A percentile compares a stretch with the other conserved stretches of the same genome.
These are phyloP conservation scores for Astraeus odoratus DNA, from an alignment of 768 basidiomycete species.

Conservation along the genomic window DNA sequence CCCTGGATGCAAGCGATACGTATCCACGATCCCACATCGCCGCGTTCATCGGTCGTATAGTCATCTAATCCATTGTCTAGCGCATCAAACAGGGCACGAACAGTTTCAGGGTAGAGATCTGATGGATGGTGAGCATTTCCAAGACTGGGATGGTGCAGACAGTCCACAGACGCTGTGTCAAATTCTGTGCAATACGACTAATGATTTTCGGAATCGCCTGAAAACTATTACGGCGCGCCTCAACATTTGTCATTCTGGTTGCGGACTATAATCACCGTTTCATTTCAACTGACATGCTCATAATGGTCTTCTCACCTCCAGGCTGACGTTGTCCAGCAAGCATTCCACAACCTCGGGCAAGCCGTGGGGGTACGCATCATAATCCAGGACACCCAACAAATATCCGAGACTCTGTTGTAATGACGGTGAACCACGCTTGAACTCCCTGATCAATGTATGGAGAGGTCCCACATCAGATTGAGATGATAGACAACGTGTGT, in stretches of 20 bases:
- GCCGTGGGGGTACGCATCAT: constrained; percentile 46
- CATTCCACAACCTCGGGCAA: constrained; percentile 49
- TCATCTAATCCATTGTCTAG: constrained; percentile 74
- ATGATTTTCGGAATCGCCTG: constrained; percentile 42
- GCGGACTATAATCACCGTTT: constrained; percentile 24
- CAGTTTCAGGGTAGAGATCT: constrained; percentile 44
- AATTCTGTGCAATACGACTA: constrained; percentile 33
- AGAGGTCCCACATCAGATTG: constrained; percentile 13
- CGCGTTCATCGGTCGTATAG: constrained; percentile 90
- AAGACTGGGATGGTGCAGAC: constrained; percentile 7
- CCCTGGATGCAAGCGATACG: constrained; percentile 72
- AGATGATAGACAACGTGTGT: constrained; percentile 8
- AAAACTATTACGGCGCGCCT: constrained; percentile 53
- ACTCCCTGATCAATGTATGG: constrained; percentile 60
- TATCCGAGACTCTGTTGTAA: constrained; percentile 71
- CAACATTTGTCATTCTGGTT: constrained; percentile 39
- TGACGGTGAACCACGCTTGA: constrained; percentile 40
- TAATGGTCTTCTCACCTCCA: constrained; percentile 36
- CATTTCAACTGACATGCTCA: constrained; percentile 13
- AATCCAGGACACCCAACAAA: constrained; percentile 64
- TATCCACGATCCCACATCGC: constrained; percentile 96
- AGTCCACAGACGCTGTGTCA: constrained; percentile 38
- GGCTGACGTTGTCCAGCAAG: constrained; percentile 53
- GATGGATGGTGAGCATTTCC: constrained; percentile 8
- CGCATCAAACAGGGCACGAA: constrained; percentile 46